These are phyloP conservation scores for Sclerotinia spermophila DNA, from an alignment of 2,329 filamentous ascomycete species.

Conservation along the genomic window DNA sequence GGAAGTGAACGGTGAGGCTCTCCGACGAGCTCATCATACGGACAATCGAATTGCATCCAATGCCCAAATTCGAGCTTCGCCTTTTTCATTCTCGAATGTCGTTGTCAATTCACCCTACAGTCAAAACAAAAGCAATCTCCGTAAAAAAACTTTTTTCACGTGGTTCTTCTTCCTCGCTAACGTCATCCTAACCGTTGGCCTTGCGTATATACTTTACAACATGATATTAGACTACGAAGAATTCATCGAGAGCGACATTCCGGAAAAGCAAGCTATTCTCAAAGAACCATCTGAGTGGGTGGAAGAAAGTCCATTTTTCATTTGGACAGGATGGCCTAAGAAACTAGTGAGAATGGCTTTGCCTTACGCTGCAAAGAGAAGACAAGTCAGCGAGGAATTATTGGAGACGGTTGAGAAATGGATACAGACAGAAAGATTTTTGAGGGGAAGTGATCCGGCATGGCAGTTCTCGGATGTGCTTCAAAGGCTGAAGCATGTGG, in stretches of 20 bases:
- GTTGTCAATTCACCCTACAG: not conserved
- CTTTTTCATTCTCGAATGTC: slow-evolving; percentile 5
- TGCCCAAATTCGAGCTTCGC: not conserved
- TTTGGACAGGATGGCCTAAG: not conserved
- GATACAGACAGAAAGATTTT: not conserved
- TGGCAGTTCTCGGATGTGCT: not conserved
- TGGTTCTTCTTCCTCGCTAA: not conserved
- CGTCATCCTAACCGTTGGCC: not conserved
- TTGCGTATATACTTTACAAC: not conserved
- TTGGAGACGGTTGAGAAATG: slow-evolving; percentile 5
- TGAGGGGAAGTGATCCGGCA: not conserved
- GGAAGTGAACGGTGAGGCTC: not conserved
- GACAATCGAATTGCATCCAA: not conserved
- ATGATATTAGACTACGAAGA: not conserved
- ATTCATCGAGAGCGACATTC: not conserved
- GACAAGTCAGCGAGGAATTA: not conserved
- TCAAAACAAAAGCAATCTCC: not conserved
- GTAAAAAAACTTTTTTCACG: not conserved
- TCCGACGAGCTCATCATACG: not conserved
- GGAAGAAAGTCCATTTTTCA: not conserved
- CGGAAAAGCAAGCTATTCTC: not conserved
- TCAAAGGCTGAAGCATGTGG: not conserved
- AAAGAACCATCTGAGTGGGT: not conserved
- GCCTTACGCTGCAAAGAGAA: not conserved
- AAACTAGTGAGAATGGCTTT: not conserved